Base-by-base conservation (phyloP, 139 green algal species). In the Micractinium sp. region DNA sequence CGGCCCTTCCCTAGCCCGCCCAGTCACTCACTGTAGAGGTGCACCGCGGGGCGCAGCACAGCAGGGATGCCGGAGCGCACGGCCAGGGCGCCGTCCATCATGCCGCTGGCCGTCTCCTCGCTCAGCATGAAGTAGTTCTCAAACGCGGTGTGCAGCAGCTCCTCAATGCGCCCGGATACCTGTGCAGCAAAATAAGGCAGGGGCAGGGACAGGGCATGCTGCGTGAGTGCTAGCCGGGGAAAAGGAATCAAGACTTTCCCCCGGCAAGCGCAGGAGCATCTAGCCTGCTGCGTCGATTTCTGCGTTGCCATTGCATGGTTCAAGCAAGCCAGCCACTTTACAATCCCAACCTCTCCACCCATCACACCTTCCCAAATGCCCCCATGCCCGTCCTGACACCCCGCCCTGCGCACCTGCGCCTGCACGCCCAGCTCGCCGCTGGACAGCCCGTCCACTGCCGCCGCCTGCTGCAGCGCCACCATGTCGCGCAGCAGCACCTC, bases 111-210 rank as follows among this genome's bases (percentile, higher is more conserved):
- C 2, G 88, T 85, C 66, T 95, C 92, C 78, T 95, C 92, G 36
- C 88, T 91, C 16, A 93, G 77, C 61, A 88, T 75, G 85, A 92
- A 92, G 88, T 95, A 95, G 71, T 93, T 93, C 56, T 95, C 93
- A 87, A 95, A 95, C 35, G 61, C 77, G 3, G 78, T 38, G 31
- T 89, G 88, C 27, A 95, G 88, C 91, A 95, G 88, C 41, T 85
- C 88, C 67, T 94, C 91, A 33, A 90, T 86, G 20, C 81, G 81
- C 16, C 76, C 47, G 69, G 86, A 76, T 27, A 95, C 87, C 83
- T 87, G 82, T 0, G 29, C 0, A 69, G 56, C 63, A 71, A 12
- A 23, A 27, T 12, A 71, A 71, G 63, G 63, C 63, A 71, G 63
- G 63, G 20, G 22, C 63, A 27, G 63, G 20, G 20, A 12, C 12